A percentile compares a stretch with the other conserved stretches of the same genome.
Evolutionary conservation across 2,329 filamentous ascomycete species (phyloP).

Genomic region (Monilinia polystroma): DNA sequence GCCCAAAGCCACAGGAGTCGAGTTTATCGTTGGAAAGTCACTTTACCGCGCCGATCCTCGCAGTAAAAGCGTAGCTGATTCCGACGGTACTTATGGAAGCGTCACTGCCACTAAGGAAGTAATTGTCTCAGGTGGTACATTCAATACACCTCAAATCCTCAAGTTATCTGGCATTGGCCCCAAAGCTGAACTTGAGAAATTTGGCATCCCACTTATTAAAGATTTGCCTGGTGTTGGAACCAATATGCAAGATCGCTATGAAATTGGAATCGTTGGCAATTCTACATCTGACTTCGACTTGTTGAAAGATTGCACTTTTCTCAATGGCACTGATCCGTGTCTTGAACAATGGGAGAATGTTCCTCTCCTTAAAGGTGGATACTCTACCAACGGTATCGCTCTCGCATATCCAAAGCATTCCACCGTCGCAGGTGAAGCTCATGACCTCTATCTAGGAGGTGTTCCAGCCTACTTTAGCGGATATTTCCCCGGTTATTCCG

Average conservation of each 20-base stretch:
- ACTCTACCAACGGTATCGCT: constrained; percentile 52
- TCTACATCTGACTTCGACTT: constrained; percentile 43
- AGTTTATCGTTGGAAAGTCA: constrained; percentile 45
- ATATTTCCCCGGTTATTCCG: constrained; percentile 46
- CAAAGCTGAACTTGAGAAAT: constrained; percentile 40
- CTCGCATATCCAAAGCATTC: constrained; percentile 33
- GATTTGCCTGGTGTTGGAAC: constrained; percentile 62
- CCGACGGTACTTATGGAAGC: constrained; percentile 26
- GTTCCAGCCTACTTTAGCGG: constrained; percentile 29
- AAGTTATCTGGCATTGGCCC: constrained; percentile 48
- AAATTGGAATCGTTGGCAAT: constrained; percentile 48
- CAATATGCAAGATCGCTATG: constrained; percentile 57
- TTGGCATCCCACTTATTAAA: constrained; percentile 52
- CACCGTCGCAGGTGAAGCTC: constrained; percentile 3
- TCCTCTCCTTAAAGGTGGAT: neutral
- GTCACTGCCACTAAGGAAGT: constrained; percentile 41
- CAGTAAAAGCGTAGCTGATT: neutral
- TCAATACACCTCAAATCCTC: constrained; percentile 48
- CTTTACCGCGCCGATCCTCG: constrained; percentile 27
- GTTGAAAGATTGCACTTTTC: constrained; percentile 40
- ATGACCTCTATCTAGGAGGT: constrained; percentile 26
- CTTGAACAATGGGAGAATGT: constrained; percentile 37
- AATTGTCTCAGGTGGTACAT: constrained; percentile 48
- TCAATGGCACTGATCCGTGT: constrained; percentile 41
- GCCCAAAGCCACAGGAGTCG: constrained; percentile 45